These are phyloP conservation scores for Phoma herbarum DNA, from an alignment of 2,329 filamentous ascomycete genomes.

Conservation along the genomic window DNA sequence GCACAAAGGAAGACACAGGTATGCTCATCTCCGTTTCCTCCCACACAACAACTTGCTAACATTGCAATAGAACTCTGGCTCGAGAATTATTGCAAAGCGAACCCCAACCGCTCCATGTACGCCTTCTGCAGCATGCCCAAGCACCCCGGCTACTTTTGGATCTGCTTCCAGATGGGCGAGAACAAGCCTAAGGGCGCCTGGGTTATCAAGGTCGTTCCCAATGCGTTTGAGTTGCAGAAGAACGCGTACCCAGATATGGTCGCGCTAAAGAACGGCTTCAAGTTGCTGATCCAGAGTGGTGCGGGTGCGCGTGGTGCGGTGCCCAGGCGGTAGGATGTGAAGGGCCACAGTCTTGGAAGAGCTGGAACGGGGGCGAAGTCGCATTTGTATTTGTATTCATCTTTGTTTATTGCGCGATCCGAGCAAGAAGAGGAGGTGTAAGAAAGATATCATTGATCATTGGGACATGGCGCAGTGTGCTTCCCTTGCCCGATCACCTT, in stretches of 20 bases:
- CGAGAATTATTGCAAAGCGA: conserved; percentile 93
- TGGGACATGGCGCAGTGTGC: neutral
- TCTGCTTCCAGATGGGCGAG: conserved; percentile 94
- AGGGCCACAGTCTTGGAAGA: neutral
- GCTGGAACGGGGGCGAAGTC: neutral
- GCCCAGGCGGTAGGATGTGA: conserved; percentile 2
- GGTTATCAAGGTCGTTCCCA: conserved; percentile 89
- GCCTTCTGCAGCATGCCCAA: conserved; percentile 94
- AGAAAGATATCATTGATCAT: neutral
- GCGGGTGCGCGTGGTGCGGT: conserved; percentile 13
- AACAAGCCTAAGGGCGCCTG: conserved; percentile 77
- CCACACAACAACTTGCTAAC: conserved; percentile 24
- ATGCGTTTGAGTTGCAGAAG: conserved; percentile 90
- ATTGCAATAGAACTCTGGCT: conserved; percentile 82
- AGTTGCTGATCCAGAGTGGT: conserved; percentile 70
- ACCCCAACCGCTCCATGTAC: conserved; percentile 91
- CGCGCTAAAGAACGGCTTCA: conserved; percentile 96
- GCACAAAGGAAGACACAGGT: conserved; percentile 84
- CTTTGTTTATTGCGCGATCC: neutral
- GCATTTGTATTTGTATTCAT: conserved; percentile 15
- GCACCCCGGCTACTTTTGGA: conserved; percentile 91
- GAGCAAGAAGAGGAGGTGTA: neutral
- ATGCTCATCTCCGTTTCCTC: conserved; percentile 52
- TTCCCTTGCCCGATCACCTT: neutral
- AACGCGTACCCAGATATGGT: conserved; percentile 94